phyloP scores from a whole-genome alignment of 1,139 yeast genomes.

The Scheffersomyces illinoinensis region DNA sequence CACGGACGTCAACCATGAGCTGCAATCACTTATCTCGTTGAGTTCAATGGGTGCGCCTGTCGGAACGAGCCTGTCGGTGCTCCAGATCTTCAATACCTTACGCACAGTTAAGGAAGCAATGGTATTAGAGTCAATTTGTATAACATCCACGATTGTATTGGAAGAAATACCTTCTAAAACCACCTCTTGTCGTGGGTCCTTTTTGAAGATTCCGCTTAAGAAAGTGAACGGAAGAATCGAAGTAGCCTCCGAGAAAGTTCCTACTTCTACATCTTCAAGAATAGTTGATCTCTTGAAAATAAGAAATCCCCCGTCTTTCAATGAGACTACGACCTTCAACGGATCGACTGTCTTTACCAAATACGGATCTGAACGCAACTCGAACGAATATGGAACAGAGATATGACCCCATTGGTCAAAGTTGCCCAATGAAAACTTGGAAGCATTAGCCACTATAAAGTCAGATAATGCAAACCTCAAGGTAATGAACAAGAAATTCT shows the following conservation, averaged over 20 bases:
- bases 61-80: slow-evolving; percentile 34
- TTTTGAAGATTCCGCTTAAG: slow-evolving; percentile 24
- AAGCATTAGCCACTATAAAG: slow-evolving; percentile 22
- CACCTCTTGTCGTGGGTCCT: slow-evolving; percentile 12
- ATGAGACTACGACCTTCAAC: slow-evolving; percentile 50
- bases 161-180: slow-evolving; percentile 31
- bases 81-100: slow-evolving; percentile 59
- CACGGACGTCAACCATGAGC: slow-evolving; percentile 31
- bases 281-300: slow-evolving; percentile 44
- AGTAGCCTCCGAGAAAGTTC: slow-evolving; percentile 57
- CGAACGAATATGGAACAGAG: slow-evolving; percentile 74
- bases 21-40: slow-evolving; percentile 12
- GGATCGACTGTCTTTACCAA: slow-evolving; percentile 48
- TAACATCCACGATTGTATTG: slow-evolving; percentile 34
- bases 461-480: slow-evolving; percentile 30
- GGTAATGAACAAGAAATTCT: slow-evolving; percentile 32
- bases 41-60: slow-evolving; percentile 19
- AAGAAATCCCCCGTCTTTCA: slow-evolving; percentile 72
- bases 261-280: slow-evolving; percentile 47
- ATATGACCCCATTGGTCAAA: slow-evolving; percentile 60
- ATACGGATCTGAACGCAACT: slow-evolving; percentile 60
- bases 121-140: slow-evolving; percentile 11
- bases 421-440: slow-evolving; percentile 24
- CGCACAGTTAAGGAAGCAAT: slow-evolving; percentile 39
- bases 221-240: slow-evolving; percentile 46